Percentiles rank a stretch among this genome's conserved stretches.
These are phyloP conservation scores for Aspergillus unguis DNA, from an alignment of 2,329 filamentous ascomycete genomes.

Conservation along the genomic window DNA sequence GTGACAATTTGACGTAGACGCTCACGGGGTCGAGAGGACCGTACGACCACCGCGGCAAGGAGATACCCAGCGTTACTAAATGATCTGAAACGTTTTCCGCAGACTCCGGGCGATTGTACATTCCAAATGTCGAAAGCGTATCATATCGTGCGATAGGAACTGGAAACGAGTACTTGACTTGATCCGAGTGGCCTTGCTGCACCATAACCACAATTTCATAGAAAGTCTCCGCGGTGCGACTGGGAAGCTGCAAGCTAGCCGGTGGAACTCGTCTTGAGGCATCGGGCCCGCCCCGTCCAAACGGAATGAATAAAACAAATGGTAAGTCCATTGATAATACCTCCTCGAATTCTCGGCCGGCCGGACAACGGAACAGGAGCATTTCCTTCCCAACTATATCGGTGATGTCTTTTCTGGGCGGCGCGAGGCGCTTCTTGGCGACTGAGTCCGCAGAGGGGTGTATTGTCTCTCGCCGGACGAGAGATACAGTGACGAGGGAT, in stretches of 20 bases:
- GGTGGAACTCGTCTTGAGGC: slow-evolving; percentile 85
- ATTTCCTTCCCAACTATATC: slow-evolving; percentile 96
- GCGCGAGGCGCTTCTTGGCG: slow-evolving; percentile 85
- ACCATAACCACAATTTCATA: slow-evolving; percentile 97
- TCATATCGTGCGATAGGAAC: slow-evolving; percentile 92
- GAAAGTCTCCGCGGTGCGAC: slow-evolving; percentile 91
- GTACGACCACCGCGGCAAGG: slow-evolving; percentile 92
- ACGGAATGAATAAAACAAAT: slow-evolving; percentile 96
- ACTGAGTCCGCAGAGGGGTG: slow-evolving; percentile 93
- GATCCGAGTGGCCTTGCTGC: slow-evolving; percentile 80
- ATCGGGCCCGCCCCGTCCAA: slow-evolving; percentile 85
- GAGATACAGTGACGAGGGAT: slow-evolving; percentile 88
- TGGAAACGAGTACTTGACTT: slow-evolving; percentile 88
- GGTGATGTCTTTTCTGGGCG: slow-evolving; percentile 82
- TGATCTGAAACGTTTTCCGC: slow-evolving; percentile 84
- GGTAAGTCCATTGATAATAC: slow-evolving; percentile 95
- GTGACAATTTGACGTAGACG: slow-evolving; percentile 90
- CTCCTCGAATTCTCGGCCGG: slow-evolving; percentile 79
- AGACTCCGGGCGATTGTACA: slow-evolving; percentile 96
- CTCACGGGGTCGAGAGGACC: slow-evolving; percentile 92
- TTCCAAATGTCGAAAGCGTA: slow-evolving; percentile 95
- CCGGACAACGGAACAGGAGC: slow-evolving; percentile 79
- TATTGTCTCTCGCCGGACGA: slow-evolving; percentile 92
- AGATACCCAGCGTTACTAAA: slow-evolving; percentile 85
- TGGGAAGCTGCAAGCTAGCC: slow-evolving; percentile 83